phyloP scores from a whole-genome alignment of 208 protist species.

The Leishmania major region DNA sequence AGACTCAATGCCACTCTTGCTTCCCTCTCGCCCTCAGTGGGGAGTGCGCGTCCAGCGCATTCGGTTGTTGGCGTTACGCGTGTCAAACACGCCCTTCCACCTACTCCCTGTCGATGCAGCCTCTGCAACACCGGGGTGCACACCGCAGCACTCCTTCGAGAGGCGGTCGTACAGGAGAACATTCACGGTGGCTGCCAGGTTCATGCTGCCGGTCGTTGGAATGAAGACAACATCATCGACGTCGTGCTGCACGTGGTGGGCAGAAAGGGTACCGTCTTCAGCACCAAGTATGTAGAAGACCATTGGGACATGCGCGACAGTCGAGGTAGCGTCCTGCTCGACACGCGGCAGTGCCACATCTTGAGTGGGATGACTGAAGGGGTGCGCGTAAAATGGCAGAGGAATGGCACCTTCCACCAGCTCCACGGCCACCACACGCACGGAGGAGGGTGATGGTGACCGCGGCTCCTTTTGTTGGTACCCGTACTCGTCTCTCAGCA shows the following conservation, averaged over 20 bases:
- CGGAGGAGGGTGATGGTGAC: background rate
- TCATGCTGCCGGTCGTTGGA: conserved; percentile 73
- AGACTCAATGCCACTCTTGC: background rate
- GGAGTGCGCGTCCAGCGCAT: conserved; percentile 15
- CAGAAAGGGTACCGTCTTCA: conserved; percentile 61
- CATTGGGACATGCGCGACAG: conserved; percentile 18
- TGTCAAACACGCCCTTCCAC: conserved; percentile 27
- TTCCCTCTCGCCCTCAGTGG: background rate
- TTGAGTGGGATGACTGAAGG: conserved; percentile 6
- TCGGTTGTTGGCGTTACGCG: conserved; percentile 70
- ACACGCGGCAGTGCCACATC: background rate
- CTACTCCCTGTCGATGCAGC: background rate
- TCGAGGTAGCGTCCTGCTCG: background rate
- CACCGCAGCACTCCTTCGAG: conserved; percentile 42
- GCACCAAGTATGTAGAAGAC: conserved; percentile 76
- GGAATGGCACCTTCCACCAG: conserved; percentile 52
- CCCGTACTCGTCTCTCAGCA: conserved; percentile 23
- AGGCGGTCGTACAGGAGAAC: conserved; percentile 77
- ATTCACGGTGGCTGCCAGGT: conserved; percentile 70
- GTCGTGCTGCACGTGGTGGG: conserved; percentile 36
- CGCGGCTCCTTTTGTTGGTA: background rate
- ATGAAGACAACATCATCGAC: conserved; percentile 72
- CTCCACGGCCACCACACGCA: conserved; percentile 63
- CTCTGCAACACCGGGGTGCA: background rate
- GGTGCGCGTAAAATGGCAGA: conserved; percentile 49